These are phyloP conservation scores for Arthrinium phaeospermum DNA, from an alignment of 2,329 filamentous ascomycete genomes.

Conservation along the genomic window DNA sequence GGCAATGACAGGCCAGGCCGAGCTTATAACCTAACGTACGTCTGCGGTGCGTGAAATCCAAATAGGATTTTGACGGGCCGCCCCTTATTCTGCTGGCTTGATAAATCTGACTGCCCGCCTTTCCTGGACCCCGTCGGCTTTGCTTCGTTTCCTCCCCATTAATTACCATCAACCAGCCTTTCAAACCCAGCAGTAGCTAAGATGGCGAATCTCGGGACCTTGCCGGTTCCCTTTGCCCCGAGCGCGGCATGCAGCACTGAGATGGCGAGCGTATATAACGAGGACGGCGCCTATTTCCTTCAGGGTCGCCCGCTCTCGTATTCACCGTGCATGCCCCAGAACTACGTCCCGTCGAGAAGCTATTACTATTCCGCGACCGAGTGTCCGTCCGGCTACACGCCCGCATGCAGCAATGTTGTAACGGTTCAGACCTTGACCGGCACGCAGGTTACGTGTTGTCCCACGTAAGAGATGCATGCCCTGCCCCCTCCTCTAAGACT, in stretches of 20 bases:
- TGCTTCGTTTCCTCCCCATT: too few species aligned
- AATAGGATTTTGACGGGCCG: too few species aligned
- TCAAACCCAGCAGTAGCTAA: too few species aligned
- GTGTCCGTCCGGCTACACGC: background rate
- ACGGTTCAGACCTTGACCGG: background rate
- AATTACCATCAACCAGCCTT: too few species aligned
- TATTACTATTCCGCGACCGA: background rate
- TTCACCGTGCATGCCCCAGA: slow-evolving; percentile 12
- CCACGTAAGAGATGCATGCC: too few species aligned
- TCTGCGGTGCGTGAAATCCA: too few species aligned
- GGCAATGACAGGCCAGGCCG: too few species aligned
- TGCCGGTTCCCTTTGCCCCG: background rate
- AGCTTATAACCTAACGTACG: too few species aligned
- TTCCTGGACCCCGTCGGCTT: too few species aligned
- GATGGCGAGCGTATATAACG: background rate
- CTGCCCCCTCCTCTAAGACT: too few species aligned
- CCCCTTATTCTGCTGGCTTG: too few species aligned
- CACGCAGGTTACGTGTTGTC: background rate
- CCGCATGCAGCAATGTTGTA: background rate
- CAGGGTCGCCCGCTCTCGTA: slow-evolving; percentile 38
- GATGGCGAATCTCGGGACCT: background rate
- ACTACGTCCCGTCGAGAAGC: background rate
- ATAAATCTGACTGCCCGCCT: too few species aligned
- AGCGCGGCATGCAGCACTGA: background rate
- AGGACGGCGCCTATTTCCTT: slow-evolving; percentile 30